Base-by-base conservation (phyloP, 2,329 filamentous ascomycete species). In the Neofusicoccum ribis region DNA sequence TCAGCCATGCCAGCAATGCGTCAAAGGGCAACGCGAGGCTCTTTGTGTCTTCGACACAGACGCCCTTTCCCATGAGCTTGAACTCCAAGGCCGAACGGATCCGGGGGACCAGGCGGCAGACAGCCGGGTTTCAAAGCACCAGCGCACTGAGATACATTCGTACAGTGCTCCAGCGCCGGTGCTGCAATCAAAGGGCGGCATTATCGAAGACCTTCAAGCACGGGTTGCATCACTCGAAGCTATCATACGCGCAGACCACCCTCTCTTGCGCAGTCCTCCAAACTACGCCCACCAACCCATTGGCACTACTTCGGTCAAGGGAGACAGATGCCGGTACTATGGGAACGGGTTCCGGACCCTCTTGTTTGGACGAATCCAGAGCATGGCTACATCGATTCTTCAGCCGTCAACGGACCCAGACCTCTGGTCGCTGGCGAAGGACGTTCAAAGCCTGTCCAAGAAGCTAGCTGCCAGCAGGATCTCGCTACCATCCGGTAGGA, bases 1-100 rank as follows among this genome's bases (percentile, higher is more conserved):
- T 36, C 51, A 67, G 9, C 72, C 72, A n/a, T 73, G 72, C 59
- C 64, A 69, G 50, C 71, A 72, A 54, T 73, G 72, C 49, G 60
- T 68, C 58, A 47, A 49, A 37, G 34, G 58, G 1, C 41, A 63
- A 7, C 52, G 52, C 20, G 37, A 44, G n/a, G 54, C 65, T 36
- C 68, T 63, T 3, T 72, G 71, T 51, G 67, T 65, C 12, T 72
- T 39, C 64, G 65, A 49, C 7, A 37, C 39, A 56, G 59, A 34
- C 37, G 23, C 5, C 46, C 12, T 7, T 27, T 44, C 37, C 23
- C 12, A 9, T 7, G 5, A 44, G 27, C n/a, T 43, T 9, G 27
- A 17, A n/a, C 14, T 12, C 15, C 39, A 20, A 9, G 17, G 3
- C 14, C 41, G 2, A n/a, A 31, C 27, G 23, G 23, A 23, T 3